These are phyloP conservation scores for Adansonia gregorii DNA, from an alignment of 441 rosid genomes.

Conservation along the genomic window DNA sequence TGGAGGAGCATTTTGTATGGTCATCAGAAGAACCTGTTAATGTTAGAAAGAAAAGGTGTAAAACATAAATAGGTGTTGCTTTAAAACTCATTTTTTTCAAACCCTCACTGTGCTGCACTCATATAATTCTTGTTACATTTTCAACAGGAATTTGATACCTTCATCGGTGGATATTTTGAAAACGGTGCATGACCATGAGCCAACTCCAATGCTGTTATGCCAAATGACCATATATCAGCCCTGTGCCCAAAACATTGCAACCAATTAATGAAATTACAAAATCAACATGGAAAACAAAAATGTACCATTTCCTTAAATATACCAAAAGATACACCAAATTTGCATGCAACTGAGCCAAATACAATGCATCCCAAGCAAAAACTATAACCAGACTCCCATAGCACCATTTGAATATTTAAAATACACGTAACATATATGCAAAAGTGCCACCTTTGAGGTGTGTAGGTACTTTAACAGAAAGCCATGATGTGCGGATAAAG, in stretches of 20 bases:
- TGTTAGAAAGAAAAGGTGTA: not conserved
- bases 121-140: slow-evolving; percentile 24
- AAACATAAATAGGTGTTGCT: not conserved
- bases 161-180: slow-evolving; percentile 98
- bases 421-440: not conserved
- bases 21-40: slow-evolving; percentile 90
- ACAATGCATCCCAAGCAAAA: not conserved
- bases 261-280: slow-evolving; percentile 31
- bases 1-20: slow-evolving; percentile 98
- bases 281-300: not conserved
- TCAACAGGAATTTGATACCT: slow-evolving; percentile 53
- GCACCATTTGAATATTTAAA: not conserved
- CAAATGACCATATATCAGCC: slow-evolving; percentile 99
- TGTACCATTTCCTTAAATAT: not conserved
- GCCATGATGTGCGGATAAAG: not conserved
- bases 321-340: not conserved
- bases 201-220: slow-evolving; percentile 96
- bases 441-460: not conserved
- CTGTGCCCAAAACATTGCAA: slow-evolving; percentile 46
- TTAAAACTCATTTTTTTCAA: slow-evolving; percentile 1
- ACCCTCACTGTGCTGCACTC: not conserved
- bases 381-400: not conserved
- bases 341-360: not conserved
- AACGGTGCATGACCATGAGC: slow-evolving; percentile 99
- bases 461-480: not conserved